Base-by-base conservation (phyloP, 371 early-diverging fungal species). In the Dipsacomyces acuminosporus region DNA sequence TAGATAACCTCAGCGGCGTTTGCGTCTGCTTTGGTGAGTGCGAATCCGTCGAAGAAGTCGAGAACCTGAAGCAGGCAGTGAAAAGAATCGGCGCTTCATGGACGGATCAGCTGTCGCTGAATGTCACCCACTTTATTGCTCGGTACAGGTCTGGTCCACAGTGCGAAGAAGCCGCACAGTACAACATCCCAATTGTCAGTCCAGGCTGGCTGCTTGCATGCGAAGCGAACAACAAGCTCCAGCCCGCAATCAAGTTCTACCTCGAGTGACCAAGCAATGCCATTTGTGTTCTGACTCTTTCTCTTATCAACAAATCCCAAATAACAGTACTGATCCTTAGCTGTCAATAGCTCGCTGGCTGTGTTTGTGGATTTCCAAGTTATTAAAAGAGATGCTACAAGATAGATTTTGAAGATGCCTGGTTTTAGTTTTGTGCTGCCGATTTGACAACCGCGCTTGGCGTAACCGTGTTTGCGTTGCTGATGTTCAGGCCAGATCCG, bases 1-100 rank as follows among this genome's bases (percentile, higher is more conserved):
- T 95, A 75, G 93, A 93, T 45, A 93, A 97, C 70, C 78, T 97
- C 44, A 92, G 91, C n/a, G 94, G 95, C 23, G 89, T 94, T 53
- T 82, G 86, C 53, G 88, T 93, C 17, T 89, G 88, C 57, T 94
- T 96, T 77, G 95, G 94, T 18, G 78, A 74, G n/a, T 88, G 93
- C 71, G 81, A 85, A 45, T 80, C 82, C 58, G 77, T 80, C 9
- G 64, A 59, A 4, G 83, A 83, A 26, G 43, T 61, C 23, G 84
- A 85, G 33, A 82, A 83, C 43, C 77, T 94, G 47, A 87, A 88
- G 62, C 82, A 81, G 35, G 71, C 90, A 4, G 60, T 93, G 36
- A 77, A 79, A n/a, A 82, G 88, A 52, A 89, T 95, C 63, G 92
- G 91, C 26, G 96, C 93, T 20, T 80, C 76, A 30, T 93, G 88